These are phyloP conservation scores for Cystobasidium tubakii DNA, from an alignment of 768 basidiomycete genomes.

Conservation along the genomic window DNA sequence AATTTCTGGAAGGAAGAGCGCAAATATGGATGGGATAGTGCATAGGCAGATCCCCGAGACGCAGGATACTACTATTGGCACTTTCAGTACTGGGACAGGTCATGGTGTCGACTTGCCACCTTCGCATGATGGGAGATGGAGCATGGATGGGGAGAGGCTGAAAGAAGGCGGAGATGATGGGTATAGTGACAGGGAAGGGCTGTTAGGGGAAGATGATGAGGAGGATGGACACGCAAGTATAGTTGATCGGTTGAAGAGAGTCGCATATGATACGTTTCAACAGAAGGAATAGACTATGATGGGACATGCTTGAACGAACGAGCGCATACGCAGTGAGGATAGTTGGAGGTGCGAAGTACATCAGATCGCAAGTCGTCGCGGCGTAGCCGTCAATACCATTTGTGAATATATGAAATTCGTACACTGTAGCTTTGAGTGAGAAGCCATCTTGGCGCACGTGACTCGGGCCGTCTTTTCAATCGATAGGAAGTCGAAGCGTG, in stretches of 20 bases:
- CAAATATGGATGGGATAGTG: background rate
- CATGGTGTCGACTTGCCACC: background rate
- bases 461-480: no score
- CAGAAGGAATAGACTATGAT: no score
- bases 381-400: no score
- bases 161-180: no score
- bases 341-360: no score
- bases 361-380: no score
- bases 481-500: no score
- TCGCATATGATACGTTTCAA: background rate
- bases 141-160: background rate
- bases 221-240: background rate
- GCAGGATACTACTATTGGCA: constrained; percentile 3
- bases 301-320: no score
- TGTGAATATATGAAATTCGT: no score
- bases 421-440: no score
- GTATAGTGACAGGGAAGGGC: background rate
- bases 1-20: background rate
- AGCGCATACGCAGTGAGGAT: no score
- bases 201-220: background rate
- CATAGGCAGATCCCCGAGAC: constrained; percentile 21
- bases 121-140: background rate
- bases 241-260: constrained; percentile 4
- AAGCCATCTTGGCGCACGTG: no score
- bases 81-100: background rate